These are phyloP conservation scores for Melaleuca alternifolia DNA, from an alignment of 345 rosid species.

Conservation along the genomic window DNA sequence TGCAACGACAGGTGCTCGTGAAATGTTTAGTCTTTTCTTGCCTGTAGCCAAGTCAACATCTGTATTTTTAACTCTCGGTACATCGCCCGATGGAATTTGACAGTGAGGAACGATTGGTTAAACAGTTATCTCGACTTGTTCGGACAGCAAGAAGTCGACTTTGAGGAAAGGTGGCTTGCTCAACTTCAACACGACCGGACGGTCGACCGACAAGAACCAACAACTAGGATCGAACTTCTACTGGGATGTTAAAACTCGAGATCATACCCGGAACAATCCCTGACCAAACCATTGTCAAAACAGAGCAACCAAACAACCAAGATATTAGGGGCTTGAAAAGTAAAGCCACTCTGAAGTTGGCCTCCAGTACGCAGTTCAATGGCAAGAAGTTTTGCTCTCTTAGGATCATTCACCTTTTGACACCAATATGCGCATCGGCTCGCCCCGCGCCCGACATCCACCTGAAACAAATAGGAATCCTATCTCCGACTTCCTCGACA, in stretches of 20 bases:
- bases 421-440: not conserved
- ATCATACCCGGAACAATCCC: not conserved
- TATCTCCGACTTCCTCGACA: not conserved
- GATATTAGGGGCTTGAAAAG: not conserved
- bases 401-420: not conserved
- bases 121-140: not conserved
- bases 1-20: fast-evolving
- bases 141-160: not conserved
- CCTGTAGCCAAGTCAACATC: not conserved
- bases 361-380: not conserved
- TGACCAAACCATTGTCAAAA: not conserved
- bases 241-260: not conserved
- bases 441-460: not conserved
- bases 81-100: not conserved
- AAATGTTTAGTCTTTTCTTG: not conserved
- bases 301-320: not conserved
- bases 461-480: not conserved
- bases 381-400: not conserved
- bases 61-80: not conserved
- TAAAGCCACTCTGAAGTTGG: not conserved
- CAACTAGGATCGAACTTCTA: not conserved
- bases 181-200: not conserved
- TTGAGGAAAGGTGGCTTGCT: not conserved
- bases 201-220: not conserved
- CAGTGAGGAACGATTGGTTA: not conserved